These are phyloP conservation scores for Blepharisma japonicum DNA, from an alignment of 73 alveolate genomes.

Conservation along the genomic window DNA sequence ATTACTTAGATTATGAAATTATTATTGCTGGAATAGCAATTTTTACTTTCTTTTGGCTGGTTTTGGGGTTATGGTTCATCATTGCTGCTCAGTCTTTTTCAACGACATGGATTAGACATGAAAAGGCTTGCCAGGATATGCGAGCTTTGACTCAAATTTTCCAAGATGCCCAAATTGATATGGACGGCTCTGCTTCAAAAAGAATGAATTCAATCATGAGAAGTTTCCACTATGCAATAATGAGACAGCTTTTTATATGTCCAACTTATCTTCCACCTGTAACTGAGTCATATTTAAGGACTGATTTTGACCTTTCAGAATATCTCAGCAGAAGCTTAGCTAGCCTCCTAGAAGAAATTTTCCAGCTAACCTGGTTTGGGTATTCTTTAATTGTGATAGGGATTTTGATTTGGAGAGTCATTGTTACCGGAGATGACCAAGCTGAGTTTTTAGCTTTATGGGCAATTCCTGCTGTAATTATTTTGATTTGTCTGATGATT, in stretches of 20 bases:
- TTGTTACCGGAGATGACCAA: neutral
- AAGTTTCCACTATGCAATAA: slow-evolving; percentile 11
- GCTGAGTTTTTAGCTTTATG: slow-evolving; percentile 3
- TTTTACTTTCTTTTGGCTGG: slow-evolving; percentile 22
- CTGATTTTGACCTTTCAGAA: slow-evolving; percentile 14
- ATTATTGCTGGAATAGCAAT: neutral
- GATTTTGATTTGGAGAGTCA: neutral
- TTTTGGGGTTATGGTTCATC: slow-evolving; percentile 2
- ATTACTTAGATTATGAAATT: neutral
- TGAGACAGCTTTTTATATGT: slow-evolving; percentile 17
- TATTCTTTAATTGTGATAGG: neutral
- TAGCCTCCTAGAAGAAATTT: neutral
- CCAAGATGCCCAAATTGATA: slow-evolving; percentile 17
- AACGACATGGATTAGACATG: neutral
- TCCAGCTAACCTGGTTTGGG: neutral
- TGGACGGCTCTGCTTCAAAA: neutral
- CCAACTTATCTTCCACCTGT: slow-evolving; percentile 27
- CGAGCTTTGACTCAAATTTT: neutral
- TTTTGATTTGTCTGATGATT: neutral
- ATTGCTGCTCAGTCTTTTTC: slow-evolving; percentile 19
- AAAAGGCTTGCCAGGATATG: neutral
- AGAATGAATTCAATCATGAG: neutral
- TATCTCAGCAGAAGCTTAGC: slow-evolving; percentile 24
- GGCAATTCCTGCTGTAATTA: neutral
- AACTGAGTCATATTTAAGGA: slow-evolving; percentile 1